These are phyloP conservation scores for Meripilus lineatus DNA, from an alignment of 1,284 basidiomycete genomes.

Conservation along the genomic window DNA sequence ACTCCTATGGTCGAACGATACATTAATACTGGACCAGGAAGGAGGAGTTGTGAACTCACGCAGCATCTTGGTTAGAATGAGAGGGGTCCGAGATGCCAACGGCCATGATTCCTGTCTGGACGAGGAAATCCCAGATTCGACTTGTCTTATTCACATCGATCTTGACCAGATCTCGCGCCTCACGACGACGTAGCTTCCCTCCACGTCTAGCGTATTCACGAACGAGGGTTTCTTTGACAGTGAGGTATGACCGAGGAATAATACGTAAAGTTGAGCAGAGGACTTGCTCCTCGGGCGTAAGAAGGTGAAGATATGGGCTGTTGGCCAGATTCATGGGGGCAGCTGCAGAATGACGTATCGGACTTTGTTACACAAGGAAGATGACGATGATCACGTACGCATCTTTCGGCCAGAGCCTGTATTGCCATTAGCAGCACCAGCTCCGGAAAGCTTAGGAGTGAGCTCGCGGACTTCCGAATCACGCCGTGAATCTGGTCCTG, in stretches of 20 bases:
- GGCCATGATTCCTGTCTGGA: conserved; percentile 65
- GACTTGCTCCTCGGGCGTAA: conserved; percentile 80
- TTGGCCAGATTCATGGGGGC: conserved; percentile 84
- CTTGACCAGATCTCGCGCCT: conserved; percentile 85
- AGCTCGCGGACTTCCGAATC: conserved; percentile 53
- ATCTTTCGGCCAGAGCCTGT: conserved; percentile 45
- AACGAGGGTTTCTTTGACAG: conserved; percentile 89
- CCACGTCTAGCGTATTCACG: conserved; percentile 88
- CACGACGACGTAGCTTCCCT: conserved; percentile 78
- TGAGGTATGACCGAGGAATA: conserved; percentile 87
- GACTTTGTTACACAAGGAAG: conserved; percentile 1
- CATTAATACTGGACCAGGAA: no score
- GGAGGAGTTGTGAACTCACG: no score
- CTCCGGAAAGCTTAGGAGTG: conserved; percentile 45
- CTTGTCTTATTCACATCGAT: conserved; percentile 91
- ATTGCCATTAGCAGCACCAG: conserved; percentile 30
- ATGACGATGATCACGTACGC: conserved; percentile 30
- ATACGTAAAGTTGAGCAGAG: conserved; percentile 89
- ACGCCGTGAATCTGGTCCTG: conserved; percentile 51
- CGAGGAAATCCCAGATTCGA: conserved; percentile 86
- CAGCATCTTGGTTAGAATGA: conserved; percentile 4
- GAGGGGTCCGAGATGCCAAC: conserved; percentile 22
- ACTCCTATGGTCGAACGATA: no score
- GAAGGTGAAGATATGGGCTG: conserved; percentile 81
- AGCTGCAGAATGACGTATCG: conserved; percentile 32